These are phyloP conservation scores for Penicillium sp. DNA, from an alignment of 2,329 filamentous ascomycete species.

Conservation along the genomic window DNA sequence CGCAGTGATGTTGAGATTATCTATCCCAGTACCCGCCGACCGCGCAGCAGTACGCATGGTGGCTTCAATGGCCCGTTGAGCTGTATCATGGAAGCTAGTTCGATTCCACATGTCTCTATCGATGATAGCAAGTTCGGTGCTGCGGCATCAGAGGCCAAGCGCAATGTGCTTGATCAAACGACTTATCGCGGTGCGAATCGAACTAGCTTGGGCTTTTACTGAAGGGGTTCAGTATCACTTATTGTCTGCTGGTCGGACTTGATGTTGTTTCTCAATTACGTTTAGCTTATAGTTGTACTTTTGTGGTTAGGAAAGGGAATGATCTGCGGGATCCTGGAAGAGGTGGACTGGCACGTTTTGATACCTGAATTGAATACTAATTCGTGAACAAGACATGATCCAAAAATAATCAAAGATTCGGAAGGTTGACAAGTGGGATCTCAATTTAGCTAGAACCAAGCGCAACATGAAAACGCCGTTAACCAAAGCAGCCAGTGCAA, in stretches of 20 bases:
- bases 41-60: conserved; percentile 43
- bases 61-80: conserved; percentile 35
- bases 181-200: conserved; percentile 42
- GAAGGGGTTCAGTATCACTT: background rate
- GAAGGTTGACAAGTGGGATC: background rate
- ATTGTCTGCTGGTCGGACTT: conserved; percentile 35
- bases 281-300: conserved; percentile 16
- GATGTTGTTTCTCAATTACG: conserved; percentile 14
- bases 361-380: conserved; percentile 8
- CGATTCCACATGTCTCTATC: conserved; percentile 31
- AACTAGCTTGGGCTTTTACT: conserved; percentile 36
- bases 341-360: background rate
- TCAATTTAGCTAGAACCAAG: background rate
- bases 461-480: background rate
- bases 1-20: conserved; percentile 42
- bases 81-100: conserved; percentile 39
- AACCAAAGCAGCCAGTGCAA: background rate
- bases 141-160: conserved; percentile 15
- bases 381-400: background rate
- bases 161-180: conserved; percentile 29
- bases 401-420: background rate
- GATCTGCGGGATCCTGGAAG: background rate
- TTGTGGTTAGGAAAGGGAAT: conserved; percentile 11
- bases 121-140: conserved; percentile 29
- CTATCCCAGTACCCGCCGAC: conserved; percentile 43